Base-by-base conservation (phyloP, 2,329 filamentous ascomycete species). In the Pseudogymnoascus sp. region DNA sequence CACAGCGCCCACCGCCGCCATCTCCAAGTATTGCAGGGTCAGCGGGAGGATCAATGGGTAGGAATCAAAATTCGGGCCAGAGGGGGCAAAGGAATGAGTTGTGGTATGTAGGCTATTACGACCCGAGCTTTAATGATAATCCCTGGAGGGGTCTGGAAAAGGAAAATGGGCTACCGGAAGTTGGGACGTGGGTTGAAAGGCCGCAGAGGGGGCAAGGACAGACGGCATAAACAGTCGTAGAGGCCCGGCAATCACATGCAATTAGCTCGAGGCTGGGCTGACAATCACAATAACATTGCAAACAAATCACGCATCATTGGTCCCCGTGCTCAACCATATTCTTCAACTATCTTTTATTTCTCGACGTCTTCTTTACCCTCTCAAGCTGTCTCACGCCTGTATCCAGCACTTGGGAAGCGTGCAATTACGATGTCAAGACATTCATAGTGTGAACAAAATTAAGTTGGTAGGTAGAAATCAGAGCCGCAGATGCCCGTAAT, bases 51-150 rank as follows among this genome's bases (percentile, higher is more conserved):
- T 33, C 42, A 12, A 9, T 39, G 58, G 58, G 35, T 10, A 59
- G 58, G 35, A 7, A 33, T 31, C 35, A 61, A 39, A 33, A 64
- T 64, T 40, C 61, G 63, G 52, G 65, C 62, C 10, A 65, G 64
- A 48, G 63, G 69, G 75, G 76, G 2, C 72, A 79, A 37, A 73
- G 72, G 59, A 77, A 79, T 64, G 73, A 76, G 63, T 74, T 74
- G 1, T 89, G 87, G 77, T 89, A 87, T 73, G 75, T 80, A 39
- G 84, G 79, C 36, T 90, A 89, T 72, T 92, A 90, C 72, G 82
- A 89, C 63, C 81, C 83, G 0, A 80, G 78, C 63, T 89, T 87
- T 64, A 84, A 90, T 67, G 80, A 86, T 70, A 90, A 92, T 70
- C 89, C 89, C 0, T 92, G 89, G 89, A 81, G 79, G 59, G 72